A percentile compares a stretch with the other conserved stretches of the same genome.
phyloP scores from a whole-genome alignment of 164 flowering plant species.

The Paratinospora sagittata region DNA sequence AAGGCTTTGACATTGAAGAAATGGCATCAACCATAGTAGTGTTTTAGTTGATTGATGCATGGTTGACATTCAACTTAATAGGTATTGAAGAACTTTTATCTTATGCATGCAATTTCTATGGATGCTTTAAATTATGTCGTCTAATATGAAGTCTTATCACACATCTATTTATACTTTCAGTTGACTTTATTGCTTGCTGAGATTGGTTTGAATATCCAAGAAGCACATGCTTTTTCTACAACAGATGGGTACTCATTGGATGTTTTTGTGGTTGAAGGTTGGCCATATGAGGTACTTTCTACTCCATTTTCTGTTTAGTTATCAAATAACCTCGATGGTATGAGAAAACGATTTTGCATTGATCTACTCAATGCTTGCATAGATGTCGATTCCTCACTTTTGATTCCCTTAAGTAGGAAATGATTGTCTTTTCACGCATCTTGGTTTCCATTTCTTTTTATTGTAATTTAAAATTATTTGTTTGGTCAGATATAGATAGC shows the following conservation, averaged over 20 bases:
- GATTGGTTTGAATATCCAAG: constrained; percentile 87
- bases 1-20: too few species aligned
- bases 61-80: background rate
- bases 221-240: too few species aligned
- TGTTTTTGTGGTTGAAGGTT: constrained; percentile 97
- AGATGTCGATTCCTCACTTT: background rate
- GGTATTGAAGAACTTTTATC: too few species aligned
- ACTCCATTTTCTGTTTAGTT: constrained; percentile 1
- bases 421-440: background rate
- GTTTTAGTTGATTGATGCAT: too few species aligned
- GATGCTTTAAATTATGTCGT: background rate
- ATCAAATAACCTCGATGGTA: background rate
- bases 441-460: background rate
- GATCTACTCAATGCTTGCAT: background rate
- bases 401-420: background rate
- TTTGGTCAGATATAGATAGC: background rate
- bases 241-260: constrained; percentile 86
- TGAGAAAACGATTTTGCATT: background rate
- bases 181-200: constrained; percentile 80
- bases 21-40: too few species aligned
- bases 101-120: background rate
- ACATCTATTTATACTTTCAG: constrained; percentile 36
- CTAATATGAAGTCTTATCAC: background rate
- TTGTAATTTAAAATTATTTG: background rate
- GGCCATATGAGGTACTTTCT: constrained; percentile 66